Evolutionary conservation across 441 rosid genomes (phyloP), one percentile per base, ranked within the genome.

Genomic region (Eruca vesicaria): DNA sequence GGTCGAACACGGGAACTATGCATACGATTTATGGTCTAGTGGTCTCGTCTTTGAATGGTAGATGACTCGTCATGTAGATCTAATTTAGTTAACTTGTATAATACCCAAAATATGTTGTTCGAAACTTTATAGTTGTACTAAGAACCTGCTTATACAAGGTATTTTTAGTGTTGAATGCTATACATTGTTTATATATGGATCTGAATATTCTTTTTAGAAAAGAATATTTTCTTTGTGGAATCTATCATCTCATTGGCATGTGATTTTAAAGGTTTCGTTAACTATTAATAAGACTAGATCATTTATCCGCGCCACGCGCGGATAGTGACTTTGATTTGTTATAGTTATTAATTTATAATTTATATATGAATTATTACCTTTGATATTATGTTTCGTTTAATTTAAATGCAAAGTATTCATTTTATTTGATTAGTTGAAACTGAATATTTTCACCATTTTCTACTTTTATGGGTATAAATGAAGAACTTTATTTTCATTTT

Each of bases 201-300:
- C 5, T 53, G 32, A 59, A 68, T 61, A 61, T 35, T 61, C 48
- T 12, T 29, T 29, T 20, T 8, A 12, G 18, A 16, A 28, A 21
- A 36, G 71, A 64, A 64, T 74, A 2, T 67, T 45, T 66, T 12
- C 16, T 74, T 32, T 48, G 53, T 74, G 68, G 68, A 74, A 74
- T 74, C 68, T 74, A 26, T 66, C 19, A 50, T 45, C 15, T 74
- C 41, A 74, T 32, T 58, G 67, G 62, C 61, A 66, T 66, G 66
- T 58, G 67, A 32, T 43, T 58, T 74, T 8, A 12, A 26, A 66
- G 28, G 66, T 23, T 0, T 36, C 29, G 58, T 45, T 74, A 15
- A 61, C 45, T 32, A n/a, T 21, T 38, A 43, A 32, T 11, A 21
- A 74, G 29, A n/a, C n/a, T n/a, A n/a, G n/a, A n/a, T n/a, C n/a